Base-by-base conservation (phyloP, 2,329 filamentous ascomycete species). In the Apiospora arundinis region DNA sequence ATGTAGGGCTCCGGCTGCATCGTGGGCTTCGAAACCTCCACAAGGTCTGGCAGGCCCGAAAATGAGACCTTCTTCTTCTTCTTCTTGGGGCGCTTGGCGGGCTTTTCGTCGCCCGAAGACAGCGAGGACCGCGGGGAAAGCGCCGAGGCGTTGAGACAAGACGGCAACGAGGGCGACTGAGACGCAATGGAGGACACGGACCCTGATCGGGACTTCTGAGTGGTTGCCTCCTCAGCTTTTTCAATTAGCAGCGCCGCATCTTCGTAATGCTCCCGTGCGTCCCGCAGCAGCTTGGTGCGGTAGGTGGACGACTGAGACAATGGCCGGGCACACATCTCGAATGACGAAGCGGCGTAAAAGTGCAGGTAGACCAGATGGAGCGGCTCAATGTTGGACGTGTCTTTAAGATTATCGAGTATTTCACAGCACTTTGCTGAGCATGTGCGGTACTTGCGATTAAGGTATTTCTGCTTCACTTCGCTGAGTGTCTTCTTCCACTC, bases 261-360 rank as follows among this genome's bases (percentile, higher is more conserved):
- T 72, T 82, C 79, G 76, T 90, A 90, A 75, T 90, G 86, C 4
- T 80, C 78, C 67, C 84, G 84, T 6, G 88, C 87, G 74, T 89
- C 84, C 46, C 83, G 81, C 7, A 90, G 82, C 8, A 90, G 81
- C 70, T 78, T 83, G 45, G 80, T 80, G 63, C 87, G 85, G 73
- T 85, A 82, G 2, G 83, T 78, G 0, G 86, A 86, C 1, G 82
- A 83, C 14, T 82, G 79, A 21, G 83, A 83, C 9, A 89, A 80
- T 46, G 84, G 82, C 40, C 85, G 83, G 1, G 87, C 87, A 74
- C 88, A 87, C 81, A 87, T 86, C 75, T 90, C 89, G 56, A 89
- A 83, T 18, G 88, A 86, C n/a, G 83, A 86, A 25, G 89, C 89
- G n/a, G 88, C 88, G 73, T 90, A 91, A 77, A 90, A 90, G 77